Percentiles rank a stretch among this genome's conserved stretches.
Evolutionary conservation across 345 rosid species (phyloP).

Genomic region (Lepidium didymum): DNA sequence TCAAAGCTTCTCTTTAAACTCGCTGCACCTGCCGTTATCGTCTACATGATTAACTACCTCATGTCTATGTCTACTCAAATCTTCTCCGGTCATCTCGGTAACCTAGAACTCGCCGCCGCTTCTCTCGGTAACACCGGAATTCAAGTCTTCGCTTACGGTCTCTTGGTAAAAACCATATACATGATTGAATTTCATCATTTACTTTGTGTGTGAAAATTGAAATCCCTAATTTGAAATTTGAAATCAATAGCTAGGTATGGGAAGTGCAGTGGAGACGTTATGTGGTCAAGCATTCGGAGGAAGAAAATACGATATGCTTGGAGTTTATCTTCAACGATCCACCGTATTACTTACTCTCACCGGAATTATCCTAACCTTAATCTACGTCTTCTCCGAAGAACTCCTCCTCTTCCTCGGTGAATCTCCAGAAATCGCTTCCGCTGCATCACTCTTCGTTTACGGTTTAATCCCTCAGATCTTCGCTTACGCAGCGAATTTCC

Average conservation of each 20-base stretch:
- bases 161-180: conserved; percentile 10
- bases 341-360: conserved; percentile 43
- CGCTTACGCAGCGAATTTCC: conserved; percentile 52
- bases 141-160: conserved; percentile 38
- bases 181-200: too few species aligned
- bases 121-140: conserved; percentile 65
- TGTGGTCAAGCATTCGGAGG: conserved; percentile 78
- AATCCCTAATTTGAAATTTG: not conserved
- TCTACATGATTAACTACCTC: conserved; percentile 49
- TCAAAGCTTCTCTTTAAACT: conserved; percentile 37
- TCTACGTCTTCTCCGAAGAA: conserved; percentile 44
- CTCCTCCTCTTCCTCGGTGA: conserved; percentile 44
- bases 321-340: conserved; percentile 57
- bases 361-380: conserved; percentile 33
- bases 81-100: conserved; percentile 55
- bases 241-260: conserved; percentile 40
- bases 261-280: conserved; percentile 68
- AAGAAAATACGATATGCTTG: conserved; percentile 41
- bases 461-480: conserved; percentile 61
- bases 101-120: conserved; percentile 54
- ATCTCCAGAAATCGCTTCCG: conserved; percentile 46
- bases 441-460: conserved; percentile 46
- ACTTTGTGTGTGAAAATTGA: too few species aligned
- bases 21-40: conserved; percentile 48
- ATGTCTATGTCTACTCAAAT: conserved; percentile 59